These are phyloP conservation scores for Paramyrothecium sp. DNA, from an alignment of 2,329 filamentous ascomycete species.

Conservation along the genomic window DNA sequence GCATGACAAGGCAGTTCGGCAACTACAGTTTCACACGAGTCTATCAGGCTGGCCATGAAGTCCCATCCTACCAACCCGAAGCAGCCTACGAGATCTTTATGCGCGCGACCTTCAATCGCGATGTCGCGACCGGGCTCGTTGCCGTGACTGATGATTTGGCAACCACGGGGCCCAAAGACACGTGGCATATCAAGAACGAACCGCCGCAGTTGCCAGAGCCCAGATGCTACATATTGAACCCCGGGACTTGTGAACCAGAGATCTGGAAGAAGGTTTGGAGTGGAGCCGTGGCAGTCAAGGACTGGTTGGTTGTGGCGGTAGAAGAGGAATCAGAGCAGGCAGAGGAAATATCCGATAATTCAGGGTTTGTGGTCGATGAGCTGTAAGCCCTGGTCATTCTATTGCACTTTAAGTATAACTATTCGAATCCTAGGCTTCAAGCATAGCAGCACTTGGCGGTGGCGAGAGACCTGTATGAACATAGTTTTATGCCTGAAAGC, in stretches of 20 bases:
- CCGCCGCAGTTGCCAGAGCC: slow-evolving; percentile 42
- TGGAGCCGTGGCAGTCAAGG: slow-evolving; percentile 49
- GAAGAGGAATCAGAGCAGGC: slow-evolving; percentile 5
- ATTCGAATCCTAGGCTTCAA: too few relatives aligned
- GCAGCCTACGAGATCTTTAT: slow-evolving; percentile 58
- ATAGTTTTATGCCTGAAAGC: too few relatives aligned
- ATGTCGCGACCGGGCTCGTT: slow-evolving; percentile 52
- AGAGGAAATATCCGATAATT: not conserved
- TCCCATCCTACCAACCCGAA: slow-evolving; percentile 58
- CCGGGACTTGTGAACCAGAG: slow-evolving; percentile 54
- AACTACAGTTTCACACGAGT: slow-evolving; percentile 68
- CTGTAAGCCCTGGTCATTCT: not conserved
- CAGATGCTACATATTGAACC: slow-evolving; percentile 59
- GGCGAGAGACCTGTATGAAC: too few relatives aligned
- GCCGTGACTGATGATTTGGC: slow-evolving; percentile 50
- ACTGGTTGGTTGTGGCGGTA: slow-evolving; percentile 26
- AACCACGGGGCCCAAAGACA: slow-evolving; percentile 50
- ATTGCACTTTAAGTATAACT: too few relatives aligned
- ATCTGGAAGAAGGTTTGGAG: slow-evolving; percentile 49
- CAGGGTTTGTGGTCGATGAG: not conserved
- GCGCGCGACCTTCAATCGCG: slow-evolving; percentile 53
- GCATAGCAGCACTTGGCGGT: too few relatives aligned
- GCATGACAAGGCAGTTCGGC: slow-evolving; percentile 71
- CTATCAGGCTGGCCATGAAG: slow-evolving; percentile 64
- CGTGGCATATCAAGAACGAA: slow-evolving; percentile 58